Conservation (phyloP, 441 rosid species). For the Aleurites moluccanus region DNA sequence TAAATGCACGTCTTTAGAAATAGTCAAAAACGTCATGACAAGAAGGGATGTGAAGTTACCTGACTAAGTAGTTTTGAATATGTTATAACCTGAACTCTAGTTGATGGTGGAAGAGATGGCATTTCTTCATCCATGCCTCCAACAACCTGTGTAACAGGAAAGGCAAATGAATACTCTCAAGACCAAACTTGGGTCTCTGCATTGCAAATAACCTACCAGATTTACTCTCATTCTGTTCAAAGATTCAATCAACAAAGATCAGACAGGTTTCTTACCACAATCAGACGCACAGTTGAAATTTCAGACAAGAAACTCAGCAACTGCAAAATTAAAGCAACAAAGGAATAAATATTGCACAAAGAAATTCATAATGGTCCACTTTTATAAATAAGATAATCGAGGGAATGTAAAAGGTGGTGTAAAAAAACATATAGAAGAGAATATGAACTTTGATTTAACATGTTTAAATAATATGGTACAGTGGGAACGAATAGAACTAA, state of each 20-base stretch:
- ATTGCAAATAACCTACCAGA: not conserved
- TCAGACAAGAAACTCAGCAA: slow-evolving; percentile 73
- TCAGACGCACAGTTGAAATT: slow-evolving; percentile 72
- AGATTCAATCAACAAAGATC: slow-evolving; percentile 22
- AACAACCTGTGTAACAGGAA: slow-evolving; percentile 66
- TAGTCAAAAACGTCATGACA: slow-evolving; percentile 1
- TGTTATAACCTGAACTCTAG: slow-evolving; percentile 71
- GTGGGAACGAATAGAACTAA: not conserved
- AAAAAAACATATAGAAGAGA: not conserved
- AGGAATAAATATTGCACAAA: slow-evolving; percentile 14
- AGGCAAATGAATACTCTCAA: slow-evolving; percentile 23
- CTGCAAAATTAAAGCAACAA: slow-evolving; percentile 51
- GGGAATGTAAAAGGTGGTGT: not conserved
- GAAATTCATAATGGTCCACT: slow-evolving; percentile 21
- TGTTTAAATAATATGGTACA: not conserved
- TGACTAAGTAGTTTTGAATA: slow-evolving; percentile 77
- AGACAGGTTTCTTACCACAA: slow-evolving; percentile 69
- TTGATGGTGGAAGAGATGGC: slow-evolving; percentile 77
- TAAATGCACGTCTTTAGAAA: slow-evolving; percentile 6
- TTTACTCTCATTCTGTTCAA: slow-evolving; percentile 13
- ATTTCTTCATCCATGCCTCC: slow-evolving; percentile 85
- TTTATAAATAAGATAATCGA: slow-evolving; percentile 12
- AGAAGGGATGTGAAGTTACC: slow-evolving; percentile 47
- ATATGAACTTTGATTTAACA: not conserved
- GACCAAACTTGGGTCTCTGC: not conserved